These are phyloP conservation scores for Fusarium azukiicola DNA, from an alignment of 2,329 filamentous ascomycete species.

Conservation along the genomic window DNA sequence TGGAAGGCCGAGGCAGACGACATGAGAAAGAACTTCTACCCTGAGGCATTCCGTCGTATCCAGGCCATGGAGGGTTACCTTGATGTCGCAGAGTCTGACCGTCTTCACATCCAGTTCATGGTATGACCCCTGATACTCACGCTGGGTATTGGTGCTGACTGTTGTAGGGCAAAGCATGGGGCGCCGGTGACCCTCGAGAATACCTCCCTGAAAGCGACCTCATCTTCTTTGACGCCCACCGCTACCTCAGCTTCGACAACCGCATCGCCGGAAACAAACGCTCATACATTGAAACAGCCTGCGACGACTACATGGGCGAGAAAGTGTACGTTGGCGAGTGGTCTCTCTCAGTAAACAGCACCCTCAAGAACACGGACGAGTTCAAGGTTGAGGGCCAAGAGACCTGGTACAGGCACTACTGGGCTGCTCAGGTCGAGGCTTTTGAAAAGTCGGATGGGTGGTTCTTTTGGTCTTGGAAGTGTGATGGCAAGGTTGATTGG, in stretches of 20 bases:
- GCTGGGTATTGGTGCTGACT: background rate
- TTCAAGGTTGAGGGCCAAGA: constrained; percentile 66
- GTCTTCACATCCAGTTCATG: constrained; percentile 74
- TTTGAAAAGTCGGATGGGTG: constrained; percentile 78
- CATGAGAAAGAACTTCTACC: constrained; percentile 54
- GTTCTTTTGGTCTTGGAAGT: constrained; percentile 83
- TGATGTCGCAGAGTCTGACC: constrained; percentile 64
- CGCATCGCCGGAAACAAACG: constrained; percentile 67
- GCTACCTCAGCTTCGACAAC: constrained; percentile 77
- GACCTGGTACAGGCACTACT: constrained; percentile 77
- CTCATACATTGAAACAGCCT: constrained; percentile 74
- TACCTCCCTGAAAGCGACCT: constrained; percentile 66
- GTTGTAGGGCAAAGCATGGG: constrained; percentile 65
- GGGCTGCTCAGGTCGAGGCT: constrained; percentile 74
- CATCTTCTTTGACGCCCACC: constrained; percentile 78
- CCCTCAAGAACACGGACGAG: constrained; percentile 67
- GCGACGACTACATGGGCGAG: constrained; percentile 67
- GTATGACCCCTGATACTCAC: constrained; percentile 42
- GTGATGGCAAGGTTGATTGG: constrained; percentile 67
- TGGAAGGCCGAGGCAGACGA: constrained; percentile 43
- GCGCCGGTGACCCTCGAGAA: constrained; percentile 73
- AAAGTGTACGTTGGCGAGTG: constrained; percentile 79
- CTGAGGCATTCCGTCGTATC: constrained; percentile 61
- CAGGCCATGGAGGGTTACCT: constrained; percentile 70
- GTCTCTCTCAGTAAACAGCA: constrained; percentile 73